Percentiles rank a stretch among this genome's conserved stretches.
Evolutionary conservation across 768 basidiomycete species (phyloP).

Genomic region (Leucosporidium creatinivorum): DNA sequence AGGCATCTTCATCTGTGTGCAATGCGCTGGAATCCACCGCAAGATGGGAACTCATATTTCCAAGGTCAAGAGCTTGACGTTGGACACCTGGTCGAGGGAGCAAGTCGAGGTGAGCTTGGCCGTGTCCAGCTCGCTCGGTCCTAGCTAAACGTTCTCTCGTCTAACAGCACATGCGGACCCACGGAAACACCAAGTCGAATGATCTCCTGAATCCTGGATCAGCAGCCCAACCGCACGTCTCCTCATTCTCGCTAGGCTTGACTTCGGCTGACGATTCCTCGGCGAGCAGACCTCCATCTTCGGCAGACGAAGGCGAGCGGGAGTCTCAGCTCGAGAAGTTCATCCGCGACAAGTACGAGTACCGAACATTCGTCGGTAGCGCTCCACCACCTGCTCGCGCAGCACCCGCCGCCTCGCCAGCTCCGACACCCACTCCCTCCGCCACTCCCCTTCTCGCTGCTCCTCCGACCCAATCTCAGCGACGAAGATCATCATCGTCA

Average conservation of each 20-base stretch:
- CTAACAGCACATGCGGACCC: conserved; percentile 63
- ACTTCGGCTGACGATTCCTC: not conserved
- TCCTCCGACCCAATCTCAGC: no score
- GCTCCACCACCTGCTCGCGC: conserved; percentile 47
- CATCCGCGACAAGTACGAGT: conserved; percentile 69
- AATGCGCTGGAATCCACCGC: conserved; percentile 84
- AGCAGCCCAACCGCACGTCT: conserved; percentile 53
- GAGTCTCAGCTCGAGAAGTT: conserved; percentile 87
- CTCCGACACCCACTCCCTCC: conserved; percentile 24
- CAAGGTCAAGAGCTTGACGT: conserved; percentile 90
- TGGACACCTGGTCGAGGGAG: conserved; percentile 81
- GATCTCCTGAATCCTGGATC: conserved; percentile 70
- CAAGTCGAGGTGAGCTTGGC: conserved; percentile 62
- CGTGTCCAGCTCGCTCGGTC: conserved; percentile 9
- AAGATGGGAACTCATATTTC: conserved; percentile 90
- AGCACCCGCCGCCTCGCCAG: conserved; percentile 46
- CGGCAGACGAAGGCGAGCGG: conserved; percentile 66
- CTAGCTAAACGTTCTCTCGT: conserved; percentile 25
- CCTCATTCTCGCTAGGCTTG: no score
- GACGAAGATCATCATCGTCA: not conserved
- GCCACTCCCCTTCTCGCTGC: no score
- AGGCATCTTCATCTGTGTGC: conserved; percentile 75
- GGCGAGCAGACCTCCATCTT: conserved; percentile 47
- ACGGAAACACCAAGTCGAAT: conserved; percentile 78
- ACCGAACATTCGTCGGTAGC: conserved; percentile 55